phyloP scores from a whole-genome alignment of 257 asterid species.

The Solanum virginianum region DNA sequence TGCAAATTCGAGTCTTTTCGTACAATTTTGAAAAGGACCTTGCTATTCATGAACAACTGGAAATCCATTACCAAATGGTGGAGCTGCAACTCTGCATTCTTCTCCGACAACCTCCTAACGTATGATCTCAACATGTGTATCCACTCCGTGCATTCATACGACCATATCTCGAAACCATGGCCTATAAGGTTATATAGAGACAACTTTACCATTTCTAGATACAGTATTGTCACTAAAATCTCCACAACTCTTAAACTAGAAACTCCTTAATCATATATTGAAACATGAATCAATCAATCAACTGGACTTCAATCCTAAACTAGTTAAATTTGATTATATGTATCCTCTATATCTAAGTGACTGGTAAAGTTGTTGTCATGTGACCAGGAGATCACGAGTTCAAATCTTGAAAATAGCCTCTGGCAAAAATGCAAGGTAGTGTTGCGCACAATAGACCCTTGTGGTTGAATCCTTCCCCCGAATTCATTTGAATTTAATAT shows the following conservation, averaged over 20 bases:
- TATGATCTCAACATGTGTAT: not conserved
- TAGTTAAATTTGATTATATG: not conserved
- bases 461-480: too few species aligned
- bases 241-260: not conserved
- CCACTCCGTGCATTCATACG: constrained; percentile 6
- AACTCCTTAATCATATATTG: not conserved
- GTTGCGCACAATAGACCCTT: too few species aligned
- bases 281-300: not conserved
- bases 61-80: constrained; percentile 11
- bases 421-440: too few species aligned
- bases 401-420: too few species aligned
- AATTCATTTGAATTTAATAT: too few species aligned
- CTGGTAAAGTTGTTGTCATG: too few species aligned
- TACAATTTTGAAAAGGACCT: constrained; percentile 6
- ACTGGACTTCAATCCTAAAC: not conserved
- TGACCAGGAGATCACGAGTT: too few species aligned
- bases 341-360: not conserved
- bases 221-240: not conserved
- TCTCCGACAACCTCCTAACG: not conserved
- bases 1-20: not conserved
- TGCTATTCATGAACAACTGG: constrained; percentile 10
- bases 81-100: constrained; percentile 9
- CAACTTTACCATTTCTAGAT: not conserved
- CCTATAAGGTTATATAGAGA: not conserved
- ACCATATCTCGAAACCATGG: not conserved